Conservation (phyloP, 164 flowering plant genomes). For the Echeveria elegans region DNA sequence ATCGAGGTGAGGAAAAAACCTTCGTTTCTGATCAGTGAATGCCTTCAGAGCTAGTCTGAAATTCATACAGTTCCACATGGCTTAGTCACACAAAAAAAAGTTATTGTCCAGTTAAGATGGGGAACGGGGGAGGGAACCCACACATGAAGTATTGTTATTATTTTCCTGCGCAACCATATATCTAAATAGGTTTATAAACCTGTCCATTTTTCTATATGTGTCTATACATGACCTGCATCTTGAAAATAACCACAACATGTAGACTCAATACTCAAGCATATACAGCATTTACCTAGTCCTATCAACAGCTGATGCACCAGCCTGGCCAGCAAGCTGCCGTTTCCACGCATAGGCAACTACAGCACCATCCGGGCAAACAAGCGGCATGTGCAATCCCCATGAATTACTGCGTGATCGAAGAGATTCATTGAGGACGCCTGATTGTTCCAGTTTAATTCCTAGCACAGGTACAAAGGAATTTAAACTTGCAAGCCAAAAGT, state of each 20-base stretch:
- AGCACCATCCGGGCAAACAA: constrained; percentile 96
- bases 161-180: no score
- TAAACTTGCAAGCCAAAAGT: neutral
- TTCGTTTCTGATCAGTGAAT: constrained; percentile 78
- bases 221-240: no score
- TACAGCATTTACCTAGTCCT: constrained; percentile 59
- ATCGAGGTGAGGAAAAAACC: constrained; percentile 86
- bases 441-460: constrained; percentile 82
- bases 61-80: constrained; percentile 8
- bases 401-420: constrained; percentile 71
- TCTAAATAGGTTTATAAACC: no score
- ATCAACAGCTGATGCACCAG: constrained; percentile 98
- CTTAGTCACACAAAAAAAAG: neutral
- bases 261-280: neutral
- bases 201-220: no score
- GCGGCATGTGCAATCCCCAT: constrained; percentile 98
- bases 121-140: neutral
- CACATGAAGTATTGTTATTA: neutral
- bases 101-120: neutral
- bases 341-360: constrained; percentile 99
- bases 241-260: no score
- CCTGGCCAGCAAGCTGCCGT: constrained; percentile 99
- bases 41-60: constrained; percentile 91
- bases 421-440: constrained; percentile 80
- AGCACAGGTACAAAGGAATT: constrained; percentile 10